Percentiles rank a stretch among this genome's conserved stretches.
phyloP scores from a whole-genome alignment of 345 rosid species.

The Balakata baccata region DNA sequence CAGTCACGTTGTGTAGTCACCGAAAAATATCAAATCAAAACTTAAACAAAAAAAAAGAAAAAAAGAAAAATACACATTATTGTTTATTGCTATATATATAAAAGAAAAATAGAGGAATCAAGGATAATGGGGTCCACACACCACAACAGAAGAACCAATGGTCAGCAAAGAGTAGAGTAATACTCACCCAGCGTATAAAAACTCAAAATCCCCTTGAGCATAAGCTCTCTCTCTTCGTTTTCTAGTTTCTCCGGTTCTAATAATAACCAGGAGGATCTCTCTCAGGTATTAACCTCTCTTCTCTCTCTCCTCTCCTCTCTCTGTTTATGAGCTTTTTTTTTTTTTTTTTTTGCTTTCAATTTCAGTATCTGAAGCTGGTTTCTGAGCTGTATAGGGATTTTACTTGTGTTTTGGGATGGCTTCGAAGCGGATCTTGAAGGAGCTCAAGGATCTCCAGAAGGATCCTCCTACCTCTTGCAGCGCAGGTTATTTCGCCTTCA shows the following conservation, averaged over 20 bases:
- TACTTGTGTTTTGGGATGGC: constrained; percentile 42
- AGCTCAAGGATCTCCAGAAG: constrained; percentile 83
- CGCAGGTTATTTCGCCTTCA: constrained; percentile 47
- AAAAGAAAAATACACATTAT: too few relatives aligned
- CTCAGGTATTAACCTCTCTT: neutral
- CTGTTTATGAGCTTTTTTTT: neutral
- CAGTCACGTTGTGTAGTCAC: too few relatives aligned
- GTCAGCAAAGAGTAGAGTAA: too few relatives aligned
- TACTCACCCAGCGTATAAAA: neutral
- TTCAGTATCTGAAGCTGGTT: constrained; percentile 20
- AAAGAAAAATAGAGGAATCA: too few relatives aligned
- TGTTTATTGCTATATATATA: too few relatives aligned
- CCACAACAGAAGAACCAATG: too few relatives aligned
- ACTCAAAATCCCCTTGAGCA: neutral
- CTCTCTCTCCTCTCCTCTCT: neutral
- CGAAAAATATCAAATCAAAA: too few relatives aligned
- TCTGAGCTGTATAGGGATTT: constrained; percentile 15
- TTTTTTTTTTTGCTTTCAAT: neutral
- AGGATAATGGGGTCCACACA: too few relatives aligned
- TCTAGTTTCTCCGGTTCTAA: constrained; percentile 9
- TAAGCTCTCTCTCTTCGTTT: neutral
- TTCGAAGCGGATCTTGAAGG: constrained; percentile 86
- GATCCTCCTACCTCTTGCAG: constrained; percentile 87
- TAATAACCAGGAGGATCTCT: constrained; percentile 21
- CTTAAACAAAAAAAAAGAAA: too few relatives aligned